Evolutionary conservation across 148 eudicot genomes (phyloP), one percentile per base, ranked within the genome.

Genomic region (Silene latifolia): DNA sequence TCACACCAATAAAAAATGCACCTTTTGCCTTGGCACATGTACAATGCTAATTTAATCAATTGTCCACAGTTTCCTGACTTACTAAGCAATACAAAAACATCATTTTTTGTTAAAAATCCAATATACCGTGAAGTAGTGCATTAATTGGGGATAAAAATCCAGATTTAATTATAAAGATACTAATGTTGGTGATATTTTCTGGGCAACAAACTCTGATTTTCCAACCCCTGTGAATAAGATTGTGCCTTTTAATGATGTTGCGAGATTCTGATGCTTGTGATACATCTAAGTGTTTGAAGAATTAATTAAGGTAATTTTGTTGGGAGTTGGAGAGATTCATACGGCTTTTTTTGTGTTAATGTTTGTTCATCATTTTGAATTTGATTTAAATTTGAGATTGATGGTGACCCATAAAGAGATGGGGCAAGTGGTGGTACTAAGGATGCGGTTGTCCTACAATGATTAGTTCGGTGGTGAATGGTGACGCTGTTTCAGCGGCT

Each of bases 151-250:
- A 88, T 42, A 95, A 64, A 63, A 90, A 95, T 63, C 82, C 89
- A 58, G 97, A 83, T 79, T 75, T 78, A 75, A 95, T 84, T 90
- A 91, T 46, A 95, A 84, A 12, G 99, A 95, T 39, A 89, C 82
- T 2, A 95, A 83, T 25, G 97, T 95, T 57, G 90, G 97, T 0
- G 97, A 95, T 76, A 95, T 92, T 76, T 95, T 95, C 66, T 89
- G 88, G 17, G 99, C 88, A 5, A 95, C 94, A 72, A 95, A 92
- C 14, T 97, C 99, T 0, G 99, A 95, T 69, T 95, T 95, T 0
- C 97, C 99, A 10, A 92, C 93, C 42, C 99, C 99, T 23, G 97
- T 80, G 82, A 95, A 88, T 76, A 89, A 89, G 32, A 95, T 90
- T 8, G 96, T 88, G 65, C 99, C 97, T 14, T 57, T 74, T 21